Base-by-base conservation (phyloP, 164 flowering plant species). In the Magnolia sinica region DNA sequence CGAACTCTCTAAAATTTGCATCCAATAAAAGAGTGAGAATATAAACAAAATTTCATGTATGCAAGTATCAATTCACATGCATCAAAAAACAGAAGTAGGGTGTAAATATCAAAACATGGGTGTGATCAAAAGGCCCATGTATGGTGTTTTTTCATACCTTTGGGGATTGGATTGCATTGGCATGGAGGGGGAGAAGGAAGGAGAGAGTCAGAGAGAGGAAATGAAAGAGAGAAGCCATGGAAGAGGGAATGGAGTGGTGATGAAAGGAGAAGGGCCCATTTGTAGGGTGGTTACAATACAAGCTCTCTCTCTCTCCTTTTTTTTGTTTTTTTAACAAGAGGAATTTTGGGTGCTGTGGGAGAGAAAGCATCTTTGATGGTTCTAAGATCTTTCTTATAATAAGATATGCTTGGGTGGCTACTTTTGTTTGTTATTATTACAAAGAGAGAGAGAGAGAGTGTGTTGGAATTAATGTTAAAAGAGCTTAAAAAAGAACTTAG, bases 131-230 rank as follows among this genome's bases (percentile, higher is more conserved):
- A 16, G 18, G 61, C 61, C 29, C 29, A 27, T 1, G 29, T 27
- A 1, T 10, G 61, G 3, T 14, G n/a, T 14, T 45, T 27, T 23
- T 68, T 20, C 18, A 64, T 81, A 81, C 83, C 83, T 81, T 51
- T 58, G 78, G 78, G 5, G 68, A 68, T n/a, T 81, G 74, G 31
- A 63, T 73, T 75, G 83, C 76, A 29, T 59, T 51, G 27, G 71
- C 78, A 68, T 75, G 72, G 73, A 77, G 72, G 51, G 73, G 69
- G 50, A 72, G n/a, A 18, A 69, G 50, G 50, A 19, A 75, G 61
- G 64, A 75, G 70, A 76, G 23, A 16, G 68, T 59, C 74, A 72
- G 18, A 27, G 72, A 61, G 66, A 71, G 49, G 13, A 68, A 73
- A 23, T 50, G 65, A 29, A 31, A 58, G 22, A 24, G 68, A 73